Evolutionary conservation across 2,329 filamentous ascomycete species (phyloP).

Genomic region (Penicillium sp.): DNA sequence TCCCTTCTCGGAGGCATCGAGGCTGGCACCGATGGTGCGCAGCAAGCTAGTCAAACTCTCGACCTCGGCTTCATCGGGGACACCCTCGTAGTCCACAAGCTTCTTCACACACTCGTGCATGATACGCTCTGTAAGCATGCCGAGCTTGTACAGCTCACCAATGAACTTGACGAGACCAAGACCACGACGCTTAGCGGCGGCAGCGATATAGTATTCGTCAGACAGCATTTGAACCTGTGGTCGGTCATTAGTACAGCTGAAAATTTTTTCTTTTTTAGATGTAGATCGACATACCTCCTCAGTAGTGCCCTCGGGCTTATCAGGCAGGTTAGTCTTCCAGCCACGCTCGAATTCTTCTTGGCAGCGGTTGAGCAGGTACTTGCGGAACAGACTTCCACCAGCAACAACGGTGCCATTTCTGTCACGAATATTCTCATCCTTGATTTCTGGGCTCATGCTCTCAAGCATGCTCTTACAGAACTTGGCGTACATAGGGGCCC

Average conservation of each 20-base stretch:
- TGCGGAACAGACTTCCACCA: constrained; percentile 92
- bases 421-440: constrained; percentile 91
- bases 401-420: constrained; percentile 84
- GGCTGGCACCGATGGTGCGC: constrained; percentile 82
- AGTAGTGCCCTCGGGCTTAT: constrained; percentile 68
- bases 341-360: constrained; percentile 98
- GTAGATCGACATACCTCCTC: constrained; percentile 52
- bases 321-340: constrained; percentile 85
- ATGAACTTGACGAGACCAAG: constrained; percentile 99
- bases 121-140: constrained; percentile 97
- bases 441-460: constrained; percentile 90
- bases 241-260: neutral
- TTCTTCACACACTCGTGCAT: constrained; percentile 99
- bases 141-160: constrained; percentile 96
- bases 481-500: constrained; percentile 97
- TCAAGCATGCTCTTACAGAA: constrained; percentile 98
- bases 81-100: constrained; percentile 88
- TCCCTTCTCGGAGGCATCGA: constrained; percentile 81
- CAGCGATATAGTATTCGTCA: constrained; percentile 93
- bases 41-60: constrained; percentile 94
- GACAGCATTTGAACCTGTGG: constrained; percentile 69
- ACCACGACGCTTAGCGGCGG: constrained; percentile 91
- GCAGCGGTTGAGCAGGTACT: constrained; percentile 96
- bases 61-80: constrained; percentile 92
- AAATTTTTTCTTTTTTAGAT: neutral